Evolutionary conservation across 108 stramenopile species (phyloP), one percentile per base, ranked within the genome.

Genomic region (Licmophora abbreviata): DNA sequence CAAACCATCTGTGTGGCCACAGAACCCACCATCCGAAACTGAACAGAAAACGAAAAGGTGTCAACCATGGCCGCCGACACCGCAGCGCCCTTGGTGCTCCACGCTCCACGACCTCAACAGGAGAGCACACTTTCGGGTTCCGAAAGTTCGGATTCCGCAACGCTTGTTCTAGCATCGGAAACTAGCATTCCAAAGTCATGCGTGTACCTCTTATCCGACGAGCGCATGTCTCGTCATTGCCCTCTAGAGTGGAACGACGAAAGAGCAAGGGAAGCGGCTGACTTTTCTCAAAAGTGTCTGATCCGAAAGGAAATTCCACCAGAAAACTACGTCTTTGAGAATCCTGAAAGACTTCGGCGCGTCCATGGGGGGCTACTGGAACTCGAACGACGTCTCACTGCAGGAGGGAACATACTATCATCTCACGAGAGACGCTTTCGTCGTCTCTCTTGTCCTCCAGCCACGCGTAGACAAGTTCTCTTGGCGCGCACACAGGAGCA

Each of bases 161-260:
- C n/a, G n/a, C n/a, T n/a, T n/a, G n/a, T n/a, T n/a, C n/a, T n/a
- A n/a, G n/a, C n/a, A n/a, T n/a, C n/a, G n/a, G n/a, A n/a, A n/a
- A n/a, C n/a, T n/a, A n/a, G n/a, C n/a, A n/a, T n/a, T n/a, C n/a
- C n/a, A n/a, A n/a, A n/a, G n/a, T n/a, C 38, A 40, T 5, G 38
- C 20, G 59, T 51, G 25, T 60, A 60, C 51, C 29, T 62, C 53
- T 21, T 32, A 14, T 63, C 29, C 32, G 63, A 63, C 48, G 54
- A 30, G n/a, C 55, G 63, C 2, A 63, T 63, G 63, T 29, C 42
- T 4, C 44, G 47, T 15, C 63, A 63, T 32, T 17, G 33, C 1
- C 32, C 48, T 34, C 15, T 40, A 5, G 5, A 40, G 20, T 40
- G 38, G 38, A 23, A 15, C 18, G 38, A 20, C 38, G 20, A 18